Conservation (phyloP, 140 eudicot species). For the Oenanthe javanica region DNA sequence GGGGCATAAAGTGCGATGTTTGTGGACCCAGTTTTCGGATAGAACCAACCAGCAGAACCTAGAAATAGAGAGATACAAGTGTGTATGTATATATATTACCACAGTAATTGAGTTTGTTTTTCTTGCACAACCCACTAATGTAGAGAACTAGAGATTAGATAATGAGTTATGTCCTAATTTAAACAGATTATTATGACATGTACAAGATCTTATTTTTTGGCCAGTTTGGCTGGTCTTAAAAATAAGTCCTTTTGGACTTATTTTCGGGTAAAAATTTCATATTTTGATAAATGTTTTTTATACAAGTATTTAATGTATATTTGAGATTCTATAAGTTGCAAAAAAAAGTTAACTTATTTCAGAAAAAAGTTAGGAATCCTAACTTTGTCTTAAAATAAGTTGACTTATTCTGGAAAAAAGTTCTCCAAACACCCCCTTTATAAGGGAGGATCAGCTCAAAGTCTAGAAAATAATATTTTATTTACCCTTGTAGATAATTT, state of each 20-base stretch:
- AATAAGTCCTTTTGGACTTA: too few relatives aligned
- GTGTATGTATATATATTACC: not conserved
- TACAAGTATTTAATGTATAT: too few relatives aligned
- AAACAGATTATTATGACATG: not conserved
- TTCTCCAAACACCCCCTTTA: too few relatives aligned
- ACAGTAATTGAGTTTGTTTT: not conserved
- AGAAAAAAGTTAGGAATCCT: too few relatives aligned
- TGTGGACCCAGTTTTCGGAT: constrained; percentile 21
- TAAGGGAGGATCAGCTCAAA: constrained; percentile 2
- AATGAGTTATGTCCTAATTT: not conserved
- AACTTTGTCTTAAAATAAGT: too few relatives aligned
- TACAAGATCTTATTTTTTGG: constrained; percentile 5
- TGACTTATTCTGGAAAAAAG: too few relatives aligned
- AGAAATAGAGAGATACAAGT: not conserved
- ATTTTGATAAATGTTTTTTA: too few relatives aligned
- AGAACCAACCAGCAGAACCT: constrained; percentile 9
- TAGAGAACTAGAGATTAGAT: not conserved
- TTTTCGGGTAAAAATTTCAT: too few relatives aligned
- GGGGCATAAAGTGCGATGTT: constrained; percentile 25
- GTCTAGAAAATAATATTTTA: not conserved
- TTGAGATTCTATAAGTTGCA: too few relatives aligned
- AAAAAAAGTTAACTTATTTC: too few relatives aligned
- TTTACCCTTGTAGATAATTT: not conserved
- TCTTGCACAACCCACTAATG: constrained; percentile 7
- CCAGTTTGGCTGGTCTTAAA: too few relatives aligned